Conservation (phyloP, 192 early-diverging fungal species). For the Coemansia asiatica region DNA sequence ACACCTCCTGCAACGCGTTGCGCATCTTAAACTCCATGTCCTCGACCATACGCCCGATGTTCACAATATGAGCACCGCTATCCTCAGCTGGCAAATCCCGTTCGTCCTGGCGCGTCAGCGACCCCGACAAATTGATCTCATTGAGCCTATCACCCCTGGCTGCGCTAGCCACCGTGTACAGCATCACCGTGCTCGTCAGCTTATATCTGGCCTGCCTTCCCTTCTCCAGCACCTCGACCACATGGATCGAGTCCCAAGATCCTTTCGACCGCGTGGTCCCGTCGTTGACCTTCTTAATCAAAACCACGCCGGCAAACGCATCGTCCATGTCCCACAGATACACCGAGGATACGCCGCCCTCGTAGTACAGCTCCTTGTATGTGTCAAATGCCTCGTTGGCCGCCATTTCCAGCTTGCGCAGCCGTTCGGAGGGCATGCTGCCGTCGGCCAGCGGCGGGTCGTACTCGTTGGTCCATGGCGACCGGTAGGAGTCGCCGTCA, state of each 20-base stretch:
- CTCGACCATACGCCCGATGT: slow-evolving; percentile 95
- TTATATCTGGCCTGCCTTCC: slow-evolving; percentile 90
- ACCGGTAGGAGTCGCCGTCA: slow-evolving; percentile 92
- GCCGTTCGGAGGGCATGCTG: slow-evolving; percentile 69
- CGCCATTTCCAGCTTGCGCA: slow-evolving; percentile 84
- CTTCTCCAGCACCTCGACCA: slow-evolving; percentile 87
- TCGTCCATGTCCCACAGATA: slow-evolving; percentile 91
- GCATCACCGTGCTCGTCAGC: slow-evolving; percentile 94
- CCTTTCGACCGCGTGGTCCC: slow-evolving; percentile 75
- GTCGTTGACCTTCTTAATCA: slow-evolving; percentile 94
- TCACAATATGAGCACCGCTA: slow-evolving; percentile 78
- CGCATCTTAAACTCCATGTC: slow-evolving; percentile 99
- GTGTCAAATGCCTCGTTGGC: slow-evolving; percentile 97
- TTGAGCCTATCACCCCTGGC: slow-evolving; percentile 55
- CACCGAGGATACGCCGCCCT: slow-evolving; percentile 94
- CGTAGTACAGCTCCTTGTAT: slow-evolving; percentile 89
- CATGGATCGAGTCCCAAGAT: slow-evolving; percentile 98
- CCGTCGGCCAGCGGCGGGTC: slow-evolving; percentile 83
- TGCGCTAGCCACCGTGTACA: slow-evolving; percentile 76
- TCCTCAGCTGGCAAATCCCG: slow-evolving; percentile 76
- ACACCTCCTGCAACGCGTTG: slow-evolving; percentile 88
- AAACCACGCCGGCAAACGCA: slow-evolving; percentile 88
- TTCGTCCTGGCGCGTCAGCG: slow-evolving; percentile 90
- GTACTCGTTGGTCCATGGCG: slow-evolving; percentile 96
- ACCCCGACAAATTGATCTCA: slow-evolving; percentile 85